phyloP scores from a whole-genome alignment of 169 alveolate genomes.

The Plasmodium ovale region DNA sequence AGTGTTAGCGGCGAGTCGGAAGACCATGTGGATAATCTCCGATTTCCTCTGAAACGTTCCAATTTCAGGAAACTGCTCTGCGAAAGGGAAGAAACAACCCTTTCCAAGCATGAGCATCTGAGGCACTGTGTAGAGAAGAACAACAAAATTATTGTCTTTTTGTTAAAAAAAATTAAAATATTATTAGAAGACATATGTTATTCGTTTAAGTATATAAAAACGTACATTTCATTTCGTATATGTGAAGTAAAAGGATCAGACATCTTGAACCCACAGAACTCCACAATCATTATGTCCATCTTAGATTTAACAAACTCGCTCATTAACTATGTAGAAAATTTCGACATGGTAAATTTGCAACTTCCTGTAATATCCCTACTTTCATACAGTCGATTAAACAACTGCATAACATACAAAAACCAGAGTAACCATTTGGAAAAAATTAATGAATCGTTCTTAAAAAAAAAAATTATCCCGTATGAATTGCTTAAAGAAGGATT shows the following conservation, averaged over 20 bases:
- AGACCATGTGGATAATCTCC: no score
- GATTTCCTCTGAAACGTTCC: background rate
- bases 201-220: conserved; percentile 27
- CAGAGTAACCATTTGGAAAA: conserved; percentile 2
- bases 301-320: conserved; percentile 35
- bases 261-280: conserved; percentile 4
- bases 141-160: conserved; percentile 23
- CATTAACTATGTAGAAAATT: conserved; percentile 24
- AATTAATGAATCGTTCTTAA: conserved; percentile 5
- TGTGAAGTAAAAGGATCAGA: conserved; percentile 44
- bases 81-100: conserved; percentile 29
- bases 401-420: conserved; percentile 4
- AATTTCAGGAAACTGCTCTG: conserved; percentile 14
- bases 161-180: conserved; percentile 26
- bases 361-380: conserved; percentile 17
- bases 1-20: background rate
- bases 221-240: conserved; percentile 61
- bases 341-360: background rate
- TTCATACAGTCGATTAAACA: conserved; percentile 44
- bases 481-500: background rate
- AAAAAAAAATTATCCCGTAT: conserved; percentile 14
- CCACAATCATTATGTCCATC: conserved; percentile 15
- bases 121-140: conserved; percentile 27
- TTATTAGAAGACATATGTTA: conserved; percentile 27
- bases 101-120: conserved; percentile 24